Base-by-base conservation (phyloP, 139 green algal genomes). In the Tetraselmis chui region DNA sequence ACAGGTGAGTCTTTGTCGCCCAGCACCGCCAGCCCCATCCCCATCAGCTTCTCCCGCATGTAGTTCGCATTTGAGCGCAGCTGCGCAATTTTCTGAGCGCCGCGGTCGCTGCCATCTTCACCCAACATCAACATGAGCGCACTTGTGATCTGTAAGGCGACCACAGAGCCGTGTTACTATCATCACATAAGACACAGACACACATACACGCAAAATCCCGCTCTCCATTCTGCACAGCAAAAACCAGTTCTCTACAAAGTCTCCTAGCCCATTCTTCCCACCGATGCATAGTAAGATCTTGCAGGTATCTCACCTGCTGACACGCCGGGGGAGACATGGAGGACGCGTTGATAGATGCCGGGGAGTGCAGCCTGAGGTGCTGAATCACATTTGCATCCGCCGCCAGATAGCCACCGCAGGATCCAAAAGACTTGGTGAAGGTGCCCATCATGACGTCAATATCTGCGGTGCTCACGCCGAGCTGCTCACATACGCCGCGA, bases 381-480 rank as follows among this genome's bases (percentile, higher is more conserved):
- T 77, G 74, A 2, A 28, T 31, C 25, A 29, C 74, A 2, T 23
- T 28, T 29, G n/a, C 18, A 77, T 77, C 74, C 27, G 25, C 74
- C 11, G 74, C 74, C 74, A 77, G 5, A 31, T 29, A 77, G 27
- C n/a, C 97, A 29, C 97, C 97, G 58, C 91, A 97, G 25, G 92
- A 96, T 18, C 97, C 97, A 88, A 99, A 99, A 2, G 93, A 97
- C 89, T 99, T 99, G 31, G 97, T 99, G 89, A 99, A 99, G 1
- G 97, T 99, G 84, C 97, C 96, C 97, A 99, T 99, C 89, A 99
- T 96, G 81, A 99, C 90, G 87, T 99, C 97, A 23, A 99, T 86
- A 82, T 97, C 93, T 0, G 74, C 75, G 1, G 94, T 86, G 88
- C 97, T 88, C 59, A 99, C 96, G 11, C 97, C 96, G 26, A 86